Conservation (phyloP, 202 grass and related monocot genomes). For the Eragrostis tef region DNA sequence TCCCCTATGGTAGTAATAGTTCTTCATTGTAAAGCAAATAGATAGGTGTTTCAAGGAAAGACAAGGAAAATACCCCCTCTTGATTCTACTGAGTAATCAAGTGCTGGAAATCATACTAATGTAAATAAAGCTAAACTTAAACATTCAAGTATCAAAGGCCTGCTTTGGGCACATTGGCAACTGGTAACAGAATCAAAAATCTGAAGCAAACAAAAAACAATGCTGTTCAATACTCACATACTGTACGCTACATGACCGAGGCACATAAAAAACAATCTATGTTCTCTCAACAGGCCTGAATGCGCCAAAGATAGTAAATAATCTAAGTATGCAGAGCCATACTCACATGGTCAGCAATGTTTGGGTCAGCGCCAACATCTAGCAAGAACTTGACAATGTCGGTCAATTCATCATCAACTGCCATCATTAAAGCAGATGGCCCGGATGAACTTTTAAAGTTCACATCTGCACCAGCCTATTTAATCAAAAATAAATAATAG, state of each 20-base stretch:
- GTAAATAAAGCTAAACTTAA: neutral
- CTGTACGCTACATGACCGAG: neutral
- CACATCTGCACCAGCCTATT: neutral
- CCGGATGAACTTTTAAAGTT: neutral
- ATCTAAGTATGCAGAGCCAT: neutral
- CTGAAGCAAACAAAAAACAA: neutral
- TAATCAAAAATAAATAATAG: neutral
- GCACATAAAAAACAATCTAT: too few relatives aligned
- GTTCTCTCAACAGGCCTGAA: too few relatives aligned
- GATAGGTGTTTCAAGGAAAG: neutral
- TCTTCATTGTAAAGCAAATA: neutral
- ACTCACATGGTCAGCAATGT: neutral
- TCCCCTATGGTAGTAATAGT: neutral
- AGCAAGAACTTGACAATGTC: neutral
- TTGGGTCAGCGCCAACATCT: neutral
- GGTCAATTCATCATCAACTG: neutral
- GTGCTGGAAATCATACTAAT: neutral
- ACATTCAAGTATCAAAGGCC: neutral
- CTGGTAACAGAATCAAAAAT: neutral
- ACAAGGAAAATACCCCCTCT: neutral
- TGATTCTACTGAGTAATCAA: neutral
- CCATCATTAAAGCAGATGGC: neutral
- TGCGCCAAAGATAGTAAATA: neutral
- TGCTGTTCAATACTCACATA: neutral
- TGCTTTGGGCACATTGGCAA: too few relatives aligned